phyloP scores from a whole-genome alignment of 306 rosid genomes.

The Macrotyloma uniflorum region DNA sequence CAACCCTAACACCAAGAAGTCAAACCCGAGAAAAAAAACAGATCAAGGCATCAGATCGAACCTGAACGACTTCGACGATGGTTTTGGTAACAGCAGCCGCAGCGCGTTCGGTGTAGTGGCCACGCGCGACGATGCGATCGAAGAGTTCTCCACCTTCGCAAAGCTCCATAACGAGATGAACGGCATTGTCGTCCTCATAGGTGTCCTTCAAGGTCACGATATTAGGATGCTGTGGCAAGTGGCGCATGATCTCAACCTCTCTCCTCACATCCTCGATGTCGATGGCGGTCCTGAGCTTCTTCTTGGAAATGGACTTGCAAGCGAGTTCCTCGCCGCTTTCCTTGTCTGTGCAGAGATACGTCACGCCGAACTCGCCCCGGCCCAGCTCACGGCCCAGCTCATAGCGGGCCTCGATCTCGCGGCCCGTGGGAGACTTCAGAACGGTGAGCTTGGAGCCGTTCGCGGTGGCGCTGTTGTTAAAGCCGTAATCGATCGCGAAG shows the following conservation, averaged over 20 bases:
- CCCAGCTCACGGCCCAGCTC: slow-evolving; percentile 90
- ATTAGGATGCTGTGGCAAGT: slow-evolving; percentile 67
- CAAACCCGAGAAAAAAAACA: neutral
- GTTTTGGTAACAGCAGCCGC: slow-evolving; percentile 87
- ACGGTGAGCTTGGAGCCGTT: slow-evolving; percentile 51
- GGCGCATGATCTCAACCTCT: slow-evolving; percentile 93
- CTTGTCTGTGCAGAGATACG: slow-evolving; percentile 81
- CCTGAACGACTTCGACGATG: slow-evolving; percentile 98
- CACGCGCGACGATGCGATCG: slow-evolving; percentile 91
- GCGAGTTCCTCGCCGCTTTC: slow-evolving; percentile 59
- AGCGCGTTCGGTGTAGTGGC: slow-evolving; percentile 94
- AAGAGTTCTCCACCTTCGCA: slow-evolving; percentile 97
- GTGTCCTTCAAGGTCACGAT: slow-evolving; percentile 82
- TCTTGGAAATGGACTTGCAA: slow-evolving; percentile 91
- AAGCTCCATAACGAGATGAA: slow-evolving; percentile 97
- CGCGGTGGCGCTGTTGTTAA: neutral
- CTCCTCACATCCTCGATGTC: slow-evolving; percentile 91
- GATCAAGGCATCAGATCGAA: slow-evolving; percentile 16
- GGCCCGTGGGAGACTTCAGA: slow-evolving; percentile 70
- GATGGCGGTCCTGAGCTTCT: slow-evolving; percentile 76
- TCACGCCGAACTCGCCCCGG: slow-evolving; percentile 89
- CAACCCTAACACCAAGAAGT: neutral
- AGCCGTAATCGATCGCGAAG: slow-evolving; percentile 55
- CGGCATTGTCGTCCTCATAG: slow-evolving; percentile 81
- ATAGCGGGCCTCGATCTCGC: slow-evolving; percentile 66